phyloP scores from a whole-genome alignment of 2,329 filamentous ascomycete genomes.

The Parastagonospora avenae region DNA sequence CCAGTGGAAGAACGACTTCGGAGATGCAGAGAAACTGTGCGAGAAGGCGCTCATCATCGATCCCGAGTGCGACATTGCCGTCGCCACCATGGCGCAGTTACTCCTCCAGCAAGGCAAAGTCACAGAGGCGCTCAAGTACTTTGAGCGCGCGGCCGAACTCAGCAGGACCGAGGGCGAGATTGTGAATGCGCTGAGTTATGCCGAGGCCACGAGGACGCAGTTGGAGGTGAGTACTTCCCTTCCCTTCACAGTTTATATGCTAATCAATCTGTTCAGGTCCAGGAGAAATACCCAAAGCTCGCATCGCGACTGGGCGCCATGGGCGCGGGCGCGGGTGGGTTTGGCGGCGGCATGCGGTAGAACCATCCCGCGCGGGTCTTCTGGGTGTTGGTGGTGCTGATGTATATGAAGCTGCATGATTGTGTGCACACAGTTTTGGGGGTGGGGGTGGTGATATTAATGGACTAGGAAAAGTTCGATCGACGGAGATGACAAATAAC shows the following conservation, averaged over 20 bases:
- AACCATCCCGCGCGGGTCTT: background rate
- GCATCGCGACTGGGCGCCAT: slow-evolving; percentile 54
- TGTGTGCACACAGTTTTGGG: too few relatives aligned
- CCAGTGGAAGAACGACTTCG: slow-evolving; percentile 98
- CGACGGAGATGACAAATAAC: too few relatives aligned
- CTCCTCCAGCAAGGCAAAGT: slow-evolving; percentile 98
- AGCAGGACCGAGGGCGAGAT: slow-evolving; percentile 94
- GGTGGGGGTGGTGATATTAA: too few relatives aligned
- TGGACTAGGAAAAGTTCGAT: too few relatives aligned
- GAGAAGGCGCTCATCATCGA: slow-evolving; percentile 98
- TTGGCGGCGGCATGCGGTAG: slow-evolving; percentile 42
- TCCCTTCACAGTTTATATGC: background rate
- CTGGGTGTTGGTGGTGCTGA: too few relatives aligned
- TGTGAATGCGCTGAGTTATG: slow-evolving; percentile 94
- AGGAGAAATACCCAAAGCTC: slow-evolving; percentile 60
- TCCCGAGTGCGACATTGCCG: slow-evolving; percentile 97
- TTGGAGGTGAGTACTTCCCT: slow-evolving; percentile 63
- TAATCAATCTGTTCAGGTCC: slow-evolving; percentile 42
- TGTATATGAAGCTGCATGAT: too few relatives aligned
- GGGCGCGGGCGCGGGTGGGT: slow-evolving; percentile 43
- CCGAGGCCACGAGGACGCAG: slow-evolving; percentile 94
- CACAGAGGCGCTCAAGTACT: slow-evolving; percentile 91
- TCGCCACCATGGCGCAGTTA: slow-evolving; percentile 97
- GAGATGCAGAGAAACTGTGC: slow-evolving; percentile 93
- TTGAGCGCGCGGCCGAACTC: slow-evolving; percentile 93